A percentile compares a stretch with the other conserved stretches of the same genome.
These are phyloP conservation scores for Begonia masoniana DNA, from an alignment of 306 rosid species.

Conservation along the genomic window DNA sequence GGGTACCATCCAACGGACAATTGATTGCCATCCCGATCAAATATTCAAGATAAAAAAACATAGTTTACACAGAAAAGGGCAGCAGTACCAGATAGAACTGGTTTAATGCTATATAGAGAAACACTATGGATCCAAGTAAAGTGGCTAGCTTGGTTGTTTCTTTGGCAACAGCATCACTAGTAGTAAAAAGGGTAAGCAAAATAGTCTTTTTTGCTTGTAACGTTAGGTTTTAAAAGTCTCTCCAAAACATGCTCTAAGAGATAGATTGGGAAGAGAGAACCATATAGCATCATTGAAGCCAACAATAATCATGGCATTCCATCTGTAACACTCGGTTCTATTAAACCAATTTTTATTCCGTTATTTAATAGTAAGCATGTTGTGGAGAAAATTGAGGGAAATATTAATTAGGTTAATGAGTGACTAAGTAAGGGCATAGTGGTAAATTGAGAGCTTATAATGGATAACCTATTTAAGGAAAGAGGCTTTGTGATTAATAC, in stretches of 20 bases:
- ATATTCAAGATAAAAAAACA: too few species aligned
- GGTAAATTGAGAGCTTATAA: too few species aligned
- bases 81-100: constrained; percentile 62
- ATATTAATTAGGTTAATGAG: too few species aligned
- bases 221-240: constrained; percentile 19
- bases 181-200: constrained; percentile 58
- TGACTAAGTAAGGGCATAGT: too few species aligned
- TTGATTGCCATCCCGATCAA: constrained; percentile 67
- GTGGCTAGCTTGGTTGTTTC: constrained; percentile 57
- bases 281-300: constrained; percentile 81
- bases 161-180: constrained; percentile 41
- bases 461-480: too few species aligned
- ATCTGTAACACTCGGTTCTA: too few species aligned
- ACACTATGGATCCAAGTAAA: constrained; percentile 46
- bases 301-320: constrained; percentile 64
- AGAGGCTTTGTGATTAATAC: too few species aligned
- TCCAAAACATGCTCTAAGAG: constrained; percentile 15
- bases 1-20: constrained; percentile 67
- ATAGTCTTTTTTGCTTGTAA: constrained; percentile 33
- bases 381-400: too few species aligned
- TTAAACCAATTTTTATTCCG: too few species aligned
- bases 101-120: constrained; percentile 62
- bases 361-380: too few species aligned
- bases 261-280: constrained; percentile 17
- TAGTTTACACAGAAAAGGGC: too few species aligned